Conservation (phyloP, 768 basidiomycete species). For the Tulasnella sp. region DNA sequence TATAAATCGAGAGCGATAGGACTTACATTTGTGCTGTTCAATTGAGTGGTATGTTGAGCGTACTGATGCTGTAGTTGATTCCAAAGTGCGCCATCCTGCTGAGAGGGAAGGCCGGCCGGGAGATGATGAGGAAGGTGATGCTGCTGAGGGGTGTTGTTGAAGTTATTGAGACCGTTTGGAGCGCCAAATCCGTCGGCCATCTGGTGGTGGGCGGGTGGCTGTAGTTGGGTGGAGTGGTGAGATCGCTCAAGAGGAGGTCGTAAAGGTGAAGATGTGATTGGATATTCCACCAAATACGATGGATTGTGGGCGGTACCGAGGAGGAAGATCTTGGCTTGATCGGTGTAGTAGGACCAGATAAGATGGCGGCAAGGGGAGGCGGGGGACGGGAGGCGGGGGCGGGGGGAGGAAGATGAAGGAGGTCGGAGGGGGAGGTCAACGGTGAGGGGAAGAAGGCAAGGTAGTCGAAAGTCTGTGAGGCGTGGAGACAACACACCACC, state of each 20-base stretch:
- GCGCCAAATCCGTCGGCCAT: slow-evolving; percentile 3
- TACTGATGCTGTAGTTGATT: slow-evolving; percentile 4
- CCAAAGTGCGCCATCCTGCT: slow-evolving; percentile 11
- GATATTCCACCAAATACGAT: no score
- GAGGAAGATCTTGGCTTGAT: neutral
- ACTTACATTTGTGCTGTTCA: slow-evolving; percentile 7
- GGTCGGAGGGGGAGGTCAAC: neutral
- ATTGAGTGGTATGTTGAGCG: slow-evolving; percentile 4
- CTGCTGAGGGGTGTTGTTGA: neutral
- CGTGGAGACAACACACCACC: no score
- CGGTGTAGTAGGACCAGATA: neutral
- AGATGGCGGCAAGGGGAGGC: neutral
- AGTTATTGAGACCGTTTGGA: neutral
- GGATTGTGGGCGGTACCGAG: no score
- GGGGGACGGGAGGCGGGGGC: neutral
- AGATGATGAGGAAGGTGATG: neutral
- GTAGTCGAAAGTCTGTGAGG: no score
- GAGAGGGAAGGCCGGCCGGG: slow-evolving; percentile 3
- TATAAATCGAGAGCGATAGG: neutral
- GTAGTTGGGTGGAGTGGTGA: neutral
- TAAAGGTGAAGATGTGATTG: neutral
- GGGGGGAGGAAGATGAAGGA: neutral
- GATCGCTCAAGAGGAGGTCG: neutral
- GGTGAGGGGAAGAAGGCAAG: neutral
- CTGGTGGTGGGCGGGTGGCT: neutral